Conservation (phyloP, 176 grass and related monocot genomes). For the Zea mays region DNA sequence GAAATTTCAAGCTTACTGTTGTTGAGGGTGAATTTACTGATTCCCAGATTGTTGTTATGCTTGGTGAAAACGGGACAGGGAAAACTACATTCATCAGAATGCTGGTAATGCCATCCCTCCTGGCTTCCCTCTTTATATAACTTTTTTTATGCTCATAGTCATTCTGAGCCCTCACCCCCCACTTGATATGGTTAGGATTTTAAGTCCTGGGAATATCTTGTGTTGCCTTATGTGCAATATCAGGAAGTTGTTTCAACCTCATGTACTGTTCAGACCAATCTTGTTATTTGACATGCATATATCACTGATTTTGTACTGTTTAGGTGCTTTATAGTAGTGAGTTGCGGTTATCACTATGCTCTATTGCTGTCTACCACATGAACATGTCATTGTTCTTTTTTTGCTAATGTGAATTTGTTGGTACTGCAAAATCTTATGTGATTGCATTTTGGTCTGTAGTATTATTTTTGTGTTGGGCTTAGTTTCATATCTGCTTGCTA, state of each 20-base stretch:
- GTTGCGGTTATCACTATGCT: background rate
- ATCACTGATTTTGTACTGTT: background rate
- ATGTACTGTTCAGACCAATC: background rate
- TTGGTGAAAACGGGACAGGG: conserved; percentile 84
- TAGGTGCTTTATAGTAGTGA: background rate
- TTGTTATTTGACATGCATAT: background rate
- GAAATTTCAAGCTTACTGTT: conserved; percentile 72
- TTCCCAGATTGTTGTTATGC: conserved; percentile 84
- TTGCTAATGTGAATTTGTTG: background rate
- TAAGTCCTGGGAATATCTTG: background rate
- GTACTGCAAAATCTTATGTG: conserved; percentile 4
- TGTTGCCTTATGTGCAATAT: background rate
- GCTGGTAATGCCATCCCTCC: conserved; percentile 46
- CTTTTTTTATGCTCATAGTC: background rate
- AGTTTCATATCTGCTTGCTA: conserved; percentile 3
- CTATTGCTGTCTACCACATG: no score
- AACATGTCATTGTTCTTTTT: background rate
- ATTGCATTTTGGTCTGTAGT: conserved; percentile 3
- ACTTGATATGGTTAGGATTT: background rate
- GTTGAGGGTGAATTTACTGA: conserved; percentile 82
- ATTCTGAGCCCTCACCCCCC: background rate
- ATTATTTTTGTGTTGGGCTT: background rate
- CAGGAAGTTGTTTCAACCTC: background rate
- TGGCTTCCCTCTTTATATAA: background rate
- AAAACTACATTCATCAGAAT: conserved; percentile 90